Percentiles rank a stretch among this genome's conserved stretches.
Conservation (phyloP, 495 filamentous ascomycete species). For the Talaromyces liani region DNA sequence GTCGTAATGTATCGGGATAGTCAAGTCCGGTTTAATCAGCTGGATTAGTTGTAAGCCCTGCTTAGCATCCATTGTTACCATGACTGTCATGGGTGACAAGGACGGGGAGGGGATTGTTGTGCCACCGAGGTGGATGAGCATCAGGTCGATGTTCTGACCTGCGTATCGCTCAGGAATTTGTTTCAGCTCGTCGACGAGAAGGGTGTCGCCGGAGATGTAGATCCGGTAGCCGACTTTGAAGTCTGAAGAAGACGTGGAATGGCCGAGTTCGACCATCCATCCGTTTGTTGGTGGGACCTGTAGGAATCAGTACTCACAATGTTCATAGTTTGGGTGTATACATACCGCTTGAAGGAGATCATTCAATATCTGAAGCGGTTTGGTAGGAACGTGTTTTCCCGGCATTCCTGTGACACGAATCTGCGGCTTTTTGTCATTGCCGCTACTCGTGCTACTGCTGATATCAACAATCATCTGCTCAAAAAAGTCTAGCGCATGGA, state of each 20-base stretch:
- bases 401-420: slow-evolving; percentile 61
- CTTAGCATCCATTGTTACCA: slow-evolving; percentile 68
- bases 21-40: slow-evolving; percentile 54
- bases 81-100: slow-evolving; percentile 43
- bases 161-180: slow-evolving; percentile 48
- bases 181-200: slow-evolving; percentile 54
- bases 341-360: slow-evolving; percentile 51
- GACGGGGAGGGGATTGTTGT: slow-evolving; percentile 55
- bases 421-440: slow-evolving; percentile 11
- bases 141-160: slow-evolving; percentile 52
- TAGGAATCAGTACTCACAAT: not conserved
- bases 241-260: slow-evolving; percentile 16
- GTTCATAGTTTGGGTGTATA: not conserved
- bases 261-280: slow-evolving; percentile 63
- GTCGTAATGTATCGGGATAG: slow-evolving; percentile 64
- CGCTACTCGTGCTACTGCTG: slow-evolving; percentile 2
- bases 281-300: slow-evolving; percentile 64
- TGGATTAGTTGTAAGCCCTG: slow-evolving; percentile 55
- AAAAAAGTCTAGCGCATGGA: slow-evolving; percentile 50
- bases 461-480: slow-evolving; percentile 46
- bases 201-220: slow-evolving; percentile 69
- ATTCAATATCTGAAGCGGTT: slow-evolving; percentile 40
- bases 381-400: slow-evolving; percentile 60
- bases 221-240: slow-evolving; percentile 52
- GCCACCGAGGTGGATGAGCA: slow-evolving; percentile 60